phyloP scores from a whole-genome alignment of 2,329 filamentous ascomycete genomes.

The Myrmaecium sp. region DNA sequence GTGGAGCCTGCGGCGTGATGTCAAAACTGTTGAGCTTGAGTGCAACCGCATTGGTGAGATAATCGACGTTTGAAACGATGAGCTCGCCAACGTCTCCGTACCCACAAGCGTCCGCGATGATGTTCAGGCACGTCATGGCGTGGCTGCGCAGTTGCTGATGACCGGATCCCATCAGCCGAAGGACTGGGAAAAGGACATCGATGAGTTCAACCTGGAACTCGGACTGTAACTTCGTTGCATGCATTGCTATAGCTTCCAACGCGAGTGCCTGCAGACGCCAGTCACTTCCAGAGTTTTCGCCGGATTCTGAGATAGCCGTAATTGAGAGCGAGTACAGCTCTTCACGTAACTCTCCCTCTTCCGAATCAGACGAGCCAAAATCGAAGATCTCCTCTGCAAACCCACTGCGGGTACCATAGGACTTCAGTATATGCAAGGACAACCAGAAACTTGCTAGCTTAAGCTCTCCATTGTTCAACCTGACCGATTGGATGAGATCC shows the following conservation, averaged over 20 bases:
- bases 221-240: slow-evolving; percentile 47
- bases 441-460: slow-evolving; percentile 67
- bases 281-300: slow-evolving; percentile 28
- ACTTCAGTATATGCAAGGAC: slow-evolving; percentile 52
- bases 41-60: slow-evolving; percentile 85
- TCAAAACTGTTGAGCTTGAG: slow-evolving; percentile 83
- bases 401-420: slow-evolving; percentile 32
- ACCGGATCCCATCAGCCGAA: slow-evolving; percentile 67
- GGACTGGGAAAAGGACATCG: slow-evolving; percentile 79
- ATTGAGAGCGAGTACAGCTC: slow-evolving; percentile 57
- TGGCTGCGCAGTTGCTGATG: slow-evolving; percentile 55
- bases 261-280: slow-evolving; percentile 66
- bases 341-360: slow-evolving; percentile 25
- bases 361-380: slow-evolving; percentile 17
- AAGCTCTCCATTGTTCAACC: slow-evolving; percentile 38
- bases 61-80: slow-evolving; percentile 84
- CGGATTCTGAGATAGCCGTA: slow-evolving; percentile 34
- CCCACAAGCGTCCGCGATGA: slow-evolving; percentile 55
- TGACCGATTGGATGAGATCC: slow-evolving; percentile 47
- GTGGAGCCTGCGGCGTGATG: slow-evolving; percentile 76
- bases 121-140: slow-evolving; percentile 68
- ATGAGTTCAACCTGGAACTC: slow-evolving; percentile 74
- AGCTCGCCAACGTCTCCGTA: slow-evolving; percentile 61
- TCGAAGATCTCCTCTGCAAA: slow-evolving; percentile 52
- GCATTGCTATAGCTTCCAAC: slow-evolving; percentile 62